These are phyloP conservation scores for Solanum peruvianum DNA, from an alignment of 257 asterid genomes.

Conservation along the genomic window DNA sequence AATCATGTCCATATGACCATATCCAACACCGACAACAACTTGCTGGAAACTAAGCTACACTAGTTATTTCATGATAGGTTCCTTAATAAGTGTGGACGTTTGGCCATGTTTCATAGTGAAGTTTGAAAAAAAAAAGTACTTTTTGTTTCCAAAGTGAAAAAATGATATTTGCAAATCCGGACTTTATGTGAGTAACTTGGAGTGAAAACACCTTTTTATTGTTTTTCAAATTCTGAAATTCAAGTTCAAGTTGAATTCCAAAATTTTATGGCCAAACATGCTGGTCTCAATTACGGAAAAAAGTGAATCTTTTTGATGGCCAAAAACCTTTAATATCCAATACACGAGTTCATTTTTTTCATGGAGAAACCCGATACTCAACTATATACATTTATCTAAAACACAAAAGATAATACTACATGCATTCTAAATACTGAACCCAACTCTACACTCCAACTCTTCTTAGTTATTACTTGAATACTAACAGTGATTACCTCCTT, in stretches of 20 bases:
- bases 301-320: neutral
- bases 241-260: neutral
- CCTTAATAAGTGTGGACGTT: neutral
- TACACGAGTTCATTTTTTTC: neutral
- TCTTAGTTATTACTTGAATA: neutral
- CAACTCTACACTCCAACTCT: neutral
- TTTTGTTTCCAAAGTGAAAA: neutral
- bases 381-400: neutral
- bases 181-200: neutral
- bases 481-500: conserved; percentile 36
- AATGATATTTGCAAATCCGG: neutral
- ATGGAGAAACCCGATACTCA: neutral
- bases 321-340: neutral
- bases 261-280: neutral
- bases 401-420: neutral
- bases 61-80: neutral
- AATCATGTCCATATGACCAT: neutral
- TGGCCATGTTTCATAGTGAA: neutral
- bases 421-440: neutral
- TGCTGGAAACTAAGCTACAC: neutral
- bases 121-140: neutral
- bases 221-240: neutral
- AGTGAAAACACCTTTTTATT: neutral
- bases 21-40: neutral
- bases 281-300: neutral